phyloP scores from a whole-genome alignment of 441 rosid genomes.

The Macaranga tanarius region DNA sequence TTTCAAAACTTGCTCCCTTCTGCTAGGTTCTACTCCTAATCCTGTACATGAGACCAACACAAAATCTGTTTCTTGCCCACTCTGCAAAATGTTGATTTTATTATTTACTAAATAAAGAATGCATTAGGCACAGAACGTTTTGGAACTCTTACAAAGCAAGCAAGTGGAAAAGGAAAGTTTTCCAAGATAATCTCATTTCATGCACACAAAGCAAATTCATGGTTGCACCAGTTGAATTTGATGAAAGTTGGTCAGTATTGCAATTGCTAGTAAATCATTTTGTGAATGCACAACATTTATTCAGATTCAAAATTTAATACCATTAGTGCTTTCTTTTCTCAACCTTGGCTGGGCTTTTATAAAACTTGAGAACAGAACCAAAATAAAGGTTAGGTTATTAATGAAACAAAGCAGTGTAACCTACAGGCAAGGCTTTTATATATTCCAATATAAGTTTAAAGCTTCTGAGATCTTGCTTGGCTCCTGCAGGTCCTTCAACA shows the following conservation, averaged over 20 bases:
- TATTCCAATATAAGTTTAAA: conserved; percentile 85
- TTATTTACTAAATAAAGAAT: not conserved
- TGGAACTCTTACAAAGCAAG: not conserved
- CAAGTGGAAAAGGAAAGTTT: not conserved
- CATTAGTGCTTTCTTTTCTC: no score
- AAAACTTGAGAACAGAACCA: not conserved
- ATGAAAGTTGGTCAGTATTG: not conserved
- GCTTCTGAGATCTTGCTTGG: conserved; percentile 79
- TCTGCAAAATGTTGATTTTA: conserved; percentile 47
- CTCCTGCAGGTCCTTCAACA: conserved; percentile 58
- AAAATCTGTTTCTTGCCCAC: conserved; percentile 95
- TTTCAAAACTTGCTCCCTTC: conserved; percentile 94
- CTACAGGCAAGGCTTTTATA: conserved; percentile 92
- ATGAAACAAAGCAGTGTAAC: conserved; percentile 23
- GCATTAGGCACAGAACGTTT: not conserved
- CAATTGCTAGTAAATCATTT: no score
- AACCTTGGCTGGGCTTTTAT: no score
- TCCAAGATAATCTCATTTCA: not conserved
- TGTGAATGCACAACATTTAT: not conserved
- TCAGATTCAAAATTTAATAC: not conserved
- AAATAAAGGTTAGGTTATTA: not conserved
- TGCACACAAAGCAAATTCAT: not conserved
- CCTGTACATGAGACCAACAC: conserved; percentile 91
- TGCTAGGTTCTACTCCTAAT: conserved; percentile 75
- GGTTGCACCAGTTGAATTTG: no score